Base-by-base conservation (phyloP, 2,329 filamentous ascomycete genomes). In the Lachnellula subtilissima region DNA sequence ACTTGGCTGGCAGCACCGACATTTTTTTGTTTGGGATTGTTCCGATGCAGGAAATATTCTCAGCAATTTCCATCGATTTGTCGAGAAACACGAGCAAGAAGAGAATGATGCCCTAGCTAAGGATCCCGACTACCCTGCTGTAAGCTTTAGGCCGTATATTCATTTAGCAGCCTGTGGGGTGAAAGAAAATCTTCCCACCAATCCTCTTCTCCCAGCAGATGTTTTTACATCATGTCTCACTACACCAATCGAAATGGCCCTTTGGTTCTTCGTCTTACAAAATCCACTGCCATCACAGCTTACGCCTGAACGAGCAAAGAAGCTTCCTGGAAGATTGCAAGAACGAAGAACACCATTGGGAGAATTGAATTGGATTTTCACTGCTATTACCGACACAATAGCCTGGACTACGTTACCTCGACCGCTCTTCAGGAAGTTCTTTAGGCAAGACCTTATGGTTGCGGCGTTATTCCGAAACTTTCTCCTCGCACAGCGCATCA, bases 361-460 rank as follows among this genome's bases (percentile, higher is more conserved):
- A 60, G 94, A 99, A 74, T 78, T 99, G 14, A 99, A 99, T 69
- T 99, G 94, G 94, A 99, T 99, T 37, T 97, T 99, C 69, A 99
- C 94, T 0, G 94, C 94, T 53, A 97, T 99, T 62, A 99, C 94
- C 0, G 94, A 99, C 70, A 97, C 93, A 1, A 99, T 99, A 66
- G 94, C 94, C 0, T 99, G 94, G 94, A 97, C 96, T 35, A 95
- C 91, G 5, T 76, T 99, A 4, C 90, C 92, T 3, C 87, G 93
- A 47, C 84, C 91, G 19, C 76, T 97, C 11, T 99, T 99, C 74
- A 92, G 96, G 73, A 96, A 96, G 72, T 89, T 97, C 58, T 99
- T 99, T 73, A 80, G 94, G 43, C 94, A 99, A 71, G 94, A 99
- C 71, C 79, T 99, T 12, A 97, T 99, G 92, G 94, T 99, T n/a